Evolutionary conservation across 495 filamentous ascomycete species (phyloP).

Genomic region (Xylaria sp.): DNA sequence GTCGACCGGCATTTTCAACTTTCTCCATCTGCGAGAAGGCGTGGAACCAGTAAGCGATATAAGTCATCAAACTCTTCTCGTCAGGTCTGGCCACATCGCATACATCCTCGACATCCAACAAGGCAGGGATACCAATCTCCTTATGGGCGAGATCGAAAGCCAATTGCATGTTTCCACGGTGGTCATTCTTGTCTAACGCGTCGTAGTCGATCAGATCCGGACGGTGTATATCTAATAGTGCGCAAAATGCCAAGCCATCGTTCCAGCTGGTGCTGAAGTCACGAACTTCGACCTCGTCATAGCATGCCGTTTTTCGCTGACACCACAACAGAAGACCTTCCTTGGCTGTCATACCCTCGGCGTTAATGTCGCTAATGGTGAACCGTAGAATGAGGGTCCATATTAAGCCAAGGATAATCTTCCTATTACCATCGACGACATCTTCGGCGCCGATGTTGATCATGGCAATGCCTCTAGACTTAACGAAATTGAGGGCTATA

Average conservation of each 20-base stretch:
- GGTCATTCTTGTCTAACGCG: conserved; percentile 89
- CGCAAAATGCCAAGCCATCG: conserved; percentile 95
- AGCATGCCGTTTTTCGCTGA: conserved; percentile 97
- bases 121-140: conserved; percentile 95
- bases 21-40: conserved; percentile 98
- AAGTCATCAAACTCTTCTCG: conserved; percentile 97
- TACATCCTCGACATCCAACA: conserved; percentile 97
- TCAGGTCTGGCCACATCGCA: conserved; percentile 96
- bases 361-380: conserved; percentile 98
- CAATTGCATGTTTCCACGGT: conserved; percentile 95
- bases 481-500: conserved; percentile 90
- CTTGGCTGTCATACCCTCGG: conserved; percentile 97
- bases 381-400: conserved; percentile 98
- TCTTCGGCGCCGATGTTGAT: conserved; percentile 98
- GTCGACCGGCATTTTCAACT: conserved; percentile 93
- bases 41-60: conserved; percentile 99
- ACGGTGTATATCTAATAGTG: conserved; percentile 93
- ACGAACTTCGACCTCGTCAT: conserved; percentile 91
- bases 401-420: conserved; percentile 95
- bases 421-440: conserved; percentile 96
- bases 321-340: conserved; percentile 96
- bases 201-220: conserved; percentile 98
- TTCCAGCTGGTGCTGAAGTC: conserved; percentile 98
- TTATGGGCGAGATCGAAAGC: conserved; percentile 95
- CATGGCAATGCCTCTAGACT: conserved; percentile 88